Percentiles rank a stretch among this genome's conserved stretches.
These are phyloP conservation scores for Cyclocybe cylindracea DNA, from an alignment of 768 basidiomycete species.

Conservation along the genomic window DNA sequence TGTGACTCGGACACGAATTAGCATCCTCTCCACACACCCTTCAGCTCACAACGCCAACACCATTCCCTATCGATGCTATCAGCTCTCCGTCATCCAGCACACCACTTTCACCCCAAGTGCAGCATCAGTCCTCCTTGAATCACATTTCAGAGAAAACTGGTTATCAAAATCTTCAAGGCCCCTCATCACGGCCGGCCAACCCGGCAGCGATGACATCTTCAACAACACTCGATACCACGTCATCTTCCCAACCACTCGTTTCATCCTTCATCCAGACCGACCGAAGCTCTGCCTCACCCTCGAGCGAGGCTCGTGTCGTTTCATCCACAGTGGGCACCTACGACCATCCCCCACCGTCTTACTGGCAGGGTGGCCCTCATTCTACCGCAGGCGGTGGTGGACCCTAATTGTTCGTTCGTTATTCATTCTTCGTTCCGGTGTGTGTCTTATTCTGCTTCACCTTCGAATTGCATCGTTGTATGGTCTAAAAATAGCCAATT, in stretches of 20 bases:
- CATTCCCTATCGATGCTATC: no score
- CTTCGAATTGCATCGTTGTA: no score
- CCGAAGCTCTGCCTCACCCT: neutral
- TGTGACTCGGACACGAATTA: no score
- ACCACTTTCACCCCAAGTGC: no score
- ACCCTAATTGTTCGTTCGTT: no score
- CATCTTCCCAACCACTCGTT: neutral
- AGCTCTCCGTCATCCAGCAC: no score
- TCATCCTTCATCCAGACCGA: neutral
- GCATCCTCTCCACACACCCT: no score
- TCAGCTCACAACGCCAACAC: no score
- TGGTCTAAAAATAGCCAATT: no score
- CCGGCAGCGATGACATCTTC: neutral
- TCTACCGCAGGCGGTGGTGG: neutral
- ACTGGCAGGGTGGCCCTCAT: neutral
- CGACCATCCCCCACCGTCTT: slow-evolving; percentile 3
- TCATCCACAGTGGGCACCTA: neutral
- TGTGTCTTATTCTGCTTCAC: neutral
- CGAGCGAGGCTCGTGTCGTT: neutral
- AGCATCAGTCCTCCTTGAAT: no score
- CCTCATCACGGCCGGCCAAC: no score
- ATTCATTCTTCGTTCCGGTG: no score
- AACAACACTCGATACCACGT: neutral
- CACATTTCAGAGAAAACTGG: neutral
- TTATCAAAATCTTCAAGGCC: neutral